Conservation (phyloP, 2,329 filamentous ascomycete species). For the Clonostachys rhizophaga region DNA sequence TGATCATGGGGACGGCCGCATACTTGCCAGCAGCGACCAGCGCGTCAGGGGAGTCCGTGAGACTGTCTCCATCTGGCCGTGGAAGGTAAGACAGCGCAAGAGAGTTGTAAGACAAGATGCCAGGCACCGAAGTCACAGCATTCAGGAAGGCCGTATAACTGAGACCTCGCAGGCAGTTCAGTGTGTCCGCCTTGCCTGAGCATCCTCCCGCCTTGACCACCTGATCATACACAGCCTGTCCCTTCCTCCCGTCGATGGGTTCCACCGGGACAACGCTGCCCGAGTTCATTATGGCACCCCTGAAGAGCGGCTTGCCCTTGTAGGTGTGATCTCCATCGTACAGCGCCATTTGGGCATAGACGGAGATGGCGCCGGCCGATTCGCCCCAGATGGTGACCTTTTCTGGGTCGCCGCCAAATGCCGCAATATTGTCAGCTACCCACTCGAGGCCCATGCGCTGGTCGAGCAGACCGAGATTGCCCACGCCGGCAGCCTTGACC, state of each 20-base stretch:
- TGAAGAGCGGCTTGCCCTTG: constrained; percentile 49
- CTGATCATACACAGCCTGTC: constrained; percentile 48
- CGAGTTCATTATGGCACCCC: constrained; percentile 61
- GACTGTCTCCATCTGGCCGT: constrained; percentile 50
- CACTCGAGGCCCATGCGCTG: constrained; percentile 57
- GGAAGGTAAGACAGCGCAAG: constrained; percentile 59
- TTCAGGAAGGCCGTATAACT: constrained; percentile 46
- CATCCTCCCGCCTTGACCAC: constrained; percentile 51
- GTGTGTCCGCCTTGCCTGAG: constrained; percentile 34
- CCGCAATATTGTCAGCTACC: constrained; percentile 59
- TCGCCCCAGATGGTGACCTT: constrained; percentile 65
- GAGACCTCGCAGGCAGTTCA: constrained; percentile 50
- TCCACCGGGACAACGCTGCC: constrained; percentile 45
- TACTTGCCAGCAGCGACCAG: constrained; percentile 42
- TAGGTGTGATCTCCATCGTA: constrained; percentile 59
- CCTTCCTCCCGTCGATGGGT: constrained; percentile 49
- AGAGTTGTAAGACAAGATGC: constrained; percentile 48
- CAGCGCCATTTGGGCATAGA: constrained; percentile 57
- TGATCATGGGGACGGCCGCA: constrained; percentile 55
- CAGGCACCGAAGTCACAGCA: constrained; percentile 54
- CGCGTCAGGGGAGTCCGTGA: constrained; percentile 48
- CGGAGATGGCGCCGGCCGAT: constrained; percentile 53
- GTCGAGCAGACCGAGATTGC: constrained; percentile 57
- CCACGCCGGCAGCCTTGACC: constrained; percentile 45
- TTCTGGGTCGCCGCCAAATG: constrained; percentile 61